Percentiles rank a stretch among this genome's conserved stretches.
Evolutionary conservation across 805 yeast genomes (phyloP).

Genomic region (Yarrowia osloensis): DNA sequence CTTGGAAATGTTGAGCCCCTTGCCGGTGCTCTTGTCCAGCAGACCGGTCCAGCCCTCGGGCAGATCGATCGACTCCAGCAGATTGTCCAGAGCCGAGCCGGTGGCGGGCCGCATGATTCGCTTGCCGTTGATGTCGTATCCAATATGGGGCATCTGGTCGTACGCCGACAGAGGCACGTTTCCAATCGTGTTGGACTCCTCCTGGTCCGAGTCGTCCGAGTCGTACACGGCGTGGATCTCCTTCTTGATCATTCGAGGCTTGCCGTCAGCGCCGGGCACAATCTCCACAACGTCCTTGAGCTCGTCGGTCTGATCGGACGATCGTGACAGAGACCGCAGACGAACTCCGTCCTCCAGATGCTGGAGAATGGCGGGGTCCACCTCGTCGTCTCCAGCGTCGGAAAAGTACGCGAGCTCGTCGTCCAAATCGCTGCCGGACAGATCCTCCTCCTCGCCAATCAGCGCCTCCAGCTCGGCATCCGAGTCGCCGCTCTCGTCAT

Average conservation of each 20-base stretch:
- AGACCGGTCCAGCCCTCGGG: slow-evolving; percentile 99
- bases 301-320: slow-evolving; percentile 44
- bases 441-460: slow-evolving; percentile 37
- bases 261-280: slow-evolving; percentile 62
- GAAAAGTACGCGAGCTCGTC: slow-evolving; percentile 35
- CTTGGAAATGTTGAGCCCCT: slow-evolving; percentile 72
- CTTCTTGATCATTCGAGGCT: slow-evolving; percentile 73
- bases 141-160: slow-evolving; percentile 96
- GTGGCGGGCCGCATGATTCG: slow-evolving; percentile 98
- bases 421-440: slow-evolving; percentile 35
- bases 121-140: slow-evolving; percentile 95
- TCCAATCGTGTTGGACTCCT: slow-evolving; percentile 86
- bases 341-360: slow-evolving; percentile 59
- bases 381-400: slow-evolving; percentile 43
- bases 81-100: slow-evolving; percentile 89
- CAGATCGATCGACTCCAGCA: slow-evolving; percentile 85
- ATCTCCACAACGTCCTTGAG: slow-evolving; percentile 39
- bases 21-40: slow-evolving; percentile 85
- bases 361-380: slow-evolving; percentile 48
- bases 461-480: slow-evolving; percentile 39
- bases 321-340: slow-evolving; percentile 54
- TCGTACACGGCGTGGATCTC: slow-evolving; percentile 95
- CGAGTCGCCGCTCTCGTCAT: slow-evolving; percentile 34
- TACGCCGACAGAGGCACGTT: slow-evolving; percentile 90
- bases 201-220: slow-evolving; percentile 85